Conservation (phyloP, 2,329 filamentous ascomycete genomes). For the Alternaria burnsii region DNA sequence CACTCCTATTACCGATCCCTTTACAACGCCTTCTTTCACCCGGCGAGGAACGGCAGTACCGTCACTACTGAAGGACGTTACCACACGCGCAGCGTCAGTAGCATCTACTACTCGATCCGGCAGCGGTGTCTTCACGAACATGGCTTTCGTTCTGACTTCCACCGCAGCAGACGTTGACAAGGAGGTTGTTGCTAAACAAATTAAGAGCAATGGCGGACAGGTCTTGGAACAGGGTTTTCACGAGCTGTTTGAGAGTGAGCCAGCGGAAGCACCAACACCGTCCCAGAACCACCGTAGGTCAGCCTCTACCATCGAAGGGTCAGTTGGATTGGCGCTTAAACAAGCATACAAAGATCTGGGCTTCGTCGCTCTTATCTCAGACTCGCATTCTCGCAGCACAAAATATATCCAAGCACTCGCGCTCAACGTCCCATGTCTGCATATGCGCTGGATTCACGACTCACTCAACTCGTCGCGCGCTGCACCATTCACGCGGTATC, state of each 20-base stretch:
- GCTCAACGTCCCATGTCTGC: conserved; percentile 85
- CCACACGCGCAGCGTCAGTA: conserved; percentile 39
- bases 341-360: conserved; percentile 64
- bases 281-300: conserved; percentile 25
- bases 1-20: conserved; percentile 47
- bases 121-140: conserved; percentile 72
- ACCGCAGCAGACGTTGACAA: conserved; percentile 63
- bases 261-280: conserved; percentile 26
- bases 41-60: conserved; percentile 49
- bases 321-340: conserved; percentile 63
- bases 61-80: conserved; percentile 38
- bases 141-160: conserved; percentile 89
- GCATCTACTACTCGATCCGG: conserved; percentile 36
- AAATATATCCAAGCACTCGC: conserved; percentile 97
- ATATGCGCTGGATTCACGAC: conserved; percentile 79
- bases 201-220: conserved; percentile 74
- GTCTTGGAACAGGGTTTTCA: conserved; percentile 81
- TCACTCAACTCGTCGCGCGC: conserved; percentile 70
- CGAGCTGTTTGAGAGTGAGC: conserved; percentile 72
- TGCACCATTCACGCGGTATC: conserved; percentile 80
- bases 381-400: conserved; percentile 82
- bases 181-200: conserved; percentile 66
- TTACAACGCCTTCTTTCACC: conserved; percentile 60
- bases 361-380: conserved; percentile 86
- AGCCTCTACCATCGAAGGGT: conserved; percentile 21